Conservation (phyloP, 495 filamentous ascomycete species). For the Xylaria sp. region DNA sequence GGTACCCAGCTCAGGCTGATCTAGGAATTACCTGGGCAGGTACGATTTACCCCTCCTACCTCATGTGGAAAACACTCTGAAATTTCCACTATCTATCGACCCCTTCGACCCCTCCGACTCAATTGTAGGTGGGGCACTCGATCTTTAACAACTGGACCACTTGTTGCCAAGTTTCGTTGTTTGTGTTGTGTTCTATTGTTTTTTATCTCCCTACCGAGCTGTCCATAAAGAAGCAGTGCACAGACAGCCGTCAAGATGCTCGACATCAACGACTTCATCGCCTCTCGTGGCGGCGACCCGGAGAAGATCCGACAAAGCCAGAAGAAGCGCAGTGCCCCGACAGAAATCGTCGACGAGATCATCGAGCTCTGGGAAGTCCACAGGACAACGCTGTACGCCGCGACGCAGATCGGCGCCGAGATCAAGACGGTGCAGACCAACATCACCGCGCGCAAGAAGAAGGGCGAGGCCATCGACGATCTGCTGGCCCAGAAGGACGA, state of each 20-base stretch:
- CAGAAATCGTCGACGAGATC: constrained; percentile 87
- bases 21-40: neutral
- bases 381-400: constrained; percentile 73
- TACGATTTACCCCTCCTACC: constrained; percentile 7
- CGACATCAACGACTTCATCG: constrained; percentile 81
- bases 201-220: neutral
- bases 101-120: constrained; percentile 24
- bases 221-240: neutral
- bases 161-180: neutral
- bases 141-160: neutral
- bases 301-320: constrained; percentile 90
- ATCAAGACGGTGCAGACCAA: constrained; percentile 89
- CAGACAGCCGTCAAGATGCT: constrained; percentile 61
- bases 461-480: constrained; percentile 70
- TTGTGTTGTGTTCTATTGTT: neutral
- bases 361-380: constrained; percentile 88
- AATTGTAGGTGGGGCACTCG: constrained; percentile 21
- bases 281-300: constrained; percentile 86
- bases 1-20: neutral
- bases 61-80: constrained; percentile 1
- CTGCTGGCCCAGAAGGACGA: constrained; percentile 76
- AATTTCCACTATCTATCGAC: constrained; percentile 15
- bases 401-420: constrained; percentile 77
- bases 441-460: constrained; percentile 92
- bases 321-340: constrained; percentile 76